A percentile compares a stretch with the other conserved stretches of the same genome.
Evolutionary conservation across 164 flowering plant genomes (phyloP).

Genomic region (Buxus sempervirens): DNA sequence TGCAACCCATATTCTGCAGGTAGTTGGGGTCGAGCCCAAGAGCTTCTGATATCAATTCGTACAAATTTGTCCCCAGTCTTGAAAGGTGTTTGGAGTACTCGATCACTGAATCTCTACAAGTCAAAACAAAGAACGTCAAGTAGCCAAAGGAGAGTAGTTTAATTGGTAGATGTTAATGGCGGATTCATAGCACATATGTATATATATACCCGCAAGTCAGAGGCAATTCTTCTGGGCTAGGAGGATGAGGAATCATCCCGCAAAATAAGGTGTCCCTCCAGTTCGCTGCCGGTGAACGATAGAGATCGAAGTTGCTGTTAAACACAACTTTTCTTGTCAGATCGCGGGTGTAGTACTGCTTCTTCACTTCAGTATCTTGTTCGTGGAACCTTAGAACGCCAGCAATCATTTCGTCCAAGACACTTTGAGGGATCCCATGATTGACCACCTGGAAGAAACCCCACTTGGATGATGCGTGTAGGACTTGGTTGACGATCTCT

Average conservation of each 20-base stretch:
- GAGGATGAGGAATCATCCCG: conserved; percentile 24
- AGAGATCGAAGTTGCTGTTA: conserved; percentile 29
- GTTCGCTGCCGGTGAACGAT: conserved; percentile 10
- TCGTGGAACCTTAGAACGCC: conserved; percentile 32
- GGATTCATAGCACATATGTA: too few species aligned
- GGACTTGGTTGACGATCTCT: conserved; percentile 23
- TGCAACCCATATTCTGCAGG: conserved; percentile 24
- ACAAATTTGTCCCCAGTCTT: conserved; percentile 20
- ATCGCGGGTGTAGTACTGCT: conserved; percentile 28
- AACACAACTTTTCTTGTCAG: conserved; percentile 8
- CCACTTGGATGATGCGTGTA: conserved; percentile 30
- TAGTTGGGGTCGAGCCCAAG: conserved; percentile 26
- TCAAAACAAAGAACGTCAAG: not conserved
- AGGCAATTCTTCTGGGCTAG: conserved; percentile 22
- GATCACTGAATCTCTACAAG: conserved; percentile 18
- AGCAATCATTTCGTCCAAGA: conserved; percentile 28
- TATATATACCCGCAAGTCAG: conserved; percentile 24
- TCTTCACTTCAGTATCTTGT: conserved; percentile 30
- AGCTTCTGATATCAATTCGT: conserved; percentile 34
- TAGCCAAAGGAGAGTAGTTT: too few species aligned
- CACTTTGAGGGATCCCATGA: conserved; percentile 31
- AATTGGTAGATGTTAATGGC: too few species aligned
- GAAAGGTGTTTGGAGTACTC: conserved; percentile 25
- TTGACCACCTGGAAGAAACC: conserved; percentile 47
- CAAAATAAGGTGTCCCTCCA: conserved; percentile 40